Evolutionary conservation across 345 rosid genomes (phyloP).

Genomic region (Arabidopsis suecica): DNA sequence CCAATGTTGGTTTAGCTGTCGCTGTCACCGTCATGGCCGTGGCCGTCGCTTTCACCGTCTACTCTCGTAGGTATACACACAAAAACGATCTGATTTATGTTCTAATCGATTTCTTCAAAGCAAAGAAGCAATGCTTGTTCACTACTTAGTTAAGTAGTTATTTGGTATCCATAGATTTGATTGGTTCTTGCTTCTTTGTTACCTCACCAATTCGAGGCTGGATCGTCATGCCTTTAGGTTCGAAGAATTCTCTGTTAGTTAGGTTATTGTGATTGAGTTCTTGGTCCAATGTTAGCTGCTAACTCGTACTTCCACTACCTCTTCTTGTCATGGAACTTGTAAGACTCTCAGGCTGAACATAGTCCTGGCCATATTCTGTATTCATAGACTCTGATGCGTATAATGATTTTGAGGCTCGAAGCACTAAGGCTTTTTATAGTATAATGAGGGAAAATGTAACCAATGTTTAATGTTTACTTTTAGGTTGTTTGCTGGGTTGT

Average conservation of each 20-base stretch:
- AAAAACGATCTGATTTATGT: conserved; percentile 27
- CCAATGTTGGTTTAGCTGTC: conserved; percentile 63
- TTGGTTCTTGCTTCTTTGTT: conserved; percentile 64
- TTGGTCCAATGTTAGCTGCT: conserved; percentile 1
- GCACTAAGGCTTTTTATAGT: background rate
- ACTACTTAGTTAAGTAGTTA: conserved; percentile 18
- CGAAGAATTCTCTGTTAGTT: background rate
- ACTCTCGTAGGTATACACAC: conserved; percentile 56
- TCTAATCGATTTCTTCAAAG: conserved; percentile 7
- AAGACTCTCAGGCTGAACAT: conserved; percentile 1
- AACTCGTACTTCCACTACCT: background rate
- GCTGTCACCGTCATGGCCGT: conserved; percentile 81
- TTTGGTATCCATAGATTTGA: conserved; percentile 28
- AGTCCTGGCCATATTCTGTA: background rate
- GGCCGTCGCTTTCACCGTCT: conserved; percentile 70
- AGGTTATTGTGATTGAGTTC: background rate
- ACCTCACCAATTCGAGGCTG: conserved; percentile 50
- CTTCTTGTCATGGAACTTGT: background rate
- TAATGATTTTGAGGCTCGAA: background rate
- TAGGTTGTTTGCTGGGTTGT: background rate
- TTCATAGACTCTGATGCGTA: background rate
- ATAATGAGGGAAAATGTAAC: background rate
- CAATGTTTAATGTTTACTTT: conserved; percentile 1
- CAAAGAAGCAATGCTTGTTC: conserved; percentile 27
- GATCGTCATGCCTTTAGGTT: conserved; percentile 11